A percentile compares a stretch with the other conserved stretches of the same genome.
Conservation (phyloP, 2,329 filamentous ascomycete species). For the Hypoxylon sp. region DNA sequence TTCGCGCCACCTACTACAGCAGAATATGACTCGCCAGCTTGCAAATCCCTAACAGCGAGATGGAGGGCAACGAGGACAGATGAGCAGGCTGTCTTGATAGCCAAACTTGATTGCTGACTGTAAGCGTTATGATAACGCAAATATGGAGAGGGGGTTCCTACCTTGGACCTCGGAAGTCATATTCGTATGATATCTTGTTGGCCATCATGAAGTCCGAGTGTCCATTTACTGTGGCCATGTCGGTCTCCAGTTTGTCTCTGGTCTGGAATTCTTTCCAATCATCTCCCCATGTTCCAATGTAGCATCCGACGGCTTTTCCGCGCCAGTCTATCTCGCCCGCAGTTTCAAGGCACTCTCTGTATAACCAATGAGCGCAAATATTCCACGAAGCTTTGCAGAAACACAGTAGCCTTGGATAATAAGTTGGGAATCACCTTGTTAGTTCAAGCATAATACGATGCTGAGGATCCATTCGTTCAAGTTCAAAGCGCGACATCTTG, state of each 20-base stretch:
- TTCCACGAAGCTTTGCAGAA: too few species aligned
- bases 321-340: slow-evolving; percentile 52
- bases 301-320: slow-evolving; percentile 53
- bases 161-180: slow-evolving; percentile 28
- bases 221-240: slow-evolving; percentile 37
- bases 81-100: slow-evolving; percentile 54
- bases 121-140: background rate
- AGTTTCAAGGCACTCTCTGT: slow-evolving; percentile 54
- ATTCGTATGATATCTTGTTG: slow-evolving; percentile 44
- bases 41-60: slow-evolving; percentile 53
- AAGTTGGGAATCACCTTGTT: too few species aligned
- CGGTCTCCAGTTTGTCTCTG: slow-evolving; percentile 42
- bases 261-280: slow-evolving; percentile 52
- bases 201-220: slow-evolving; percentile 36
- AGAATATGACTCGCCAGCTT: slow-evolving; percentile 46
- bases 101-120: slow-evolving; percentile 23
- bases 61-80: slow-evolving; percentile 53
- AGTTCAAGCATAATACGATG: slow-evolving; percentile 55
- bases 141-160: slow-evolving; percentile 39
- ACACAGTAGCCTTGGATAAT: too few species aligned
- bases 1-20: slow-evolving; percentile 54
- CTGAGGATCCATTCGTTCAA: slow-evolving; percentile 56
- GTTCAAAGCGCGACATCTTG: slow-evolving; percentile 47
- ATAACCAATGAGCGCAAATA: too few species aligned
- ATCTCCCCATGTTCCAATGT: slow-evolving; percentile 54